A percentile compares a stretch with the other conserved stretches of the same genome.
Evolutionary conservation across 2,329 filamentous ascomycete genomes (phyloP).

Genomic region (Paraphaeosphaeria sporulosa): DNA sequence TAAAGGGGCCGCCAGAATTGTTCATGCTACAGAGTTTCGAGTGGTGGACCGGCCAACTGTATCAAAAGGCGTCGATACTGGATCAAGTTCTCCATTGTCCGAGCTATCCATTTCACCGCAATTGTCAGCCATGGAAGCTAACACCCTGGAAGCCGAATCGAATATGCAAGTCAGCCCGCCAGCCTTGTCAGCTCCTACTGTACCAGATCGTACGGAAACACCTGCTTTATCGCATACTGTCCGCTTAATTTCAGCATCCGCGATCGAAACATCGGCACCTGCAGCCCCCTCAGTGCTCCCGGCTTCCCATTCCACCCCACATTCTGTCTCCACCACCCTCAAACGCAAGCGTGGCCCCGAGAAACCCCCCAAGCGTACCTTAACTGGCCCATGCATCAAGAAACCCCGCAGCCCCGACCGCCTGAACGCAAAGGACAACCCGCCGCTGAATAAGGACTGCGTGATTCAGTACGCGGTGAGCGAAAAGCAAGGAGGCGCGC

Average conservation of each 20-base stretch:
- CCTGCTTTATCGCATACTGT: neutral
- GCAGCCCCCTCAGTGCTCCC: neutral
- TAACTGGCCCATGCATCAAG: neutral
- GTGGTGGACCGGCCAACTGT: neutral
- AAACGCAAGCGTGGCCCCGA: slow-evolving; percentile 20
- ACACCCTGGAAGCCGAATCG: neutral
- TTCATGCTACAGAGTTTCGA: neutral
- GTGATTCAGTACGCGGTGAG: slow-evolving; percentile 45
- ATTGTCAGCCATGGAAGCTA: neutral
- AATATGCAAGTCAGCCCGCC: neutral
- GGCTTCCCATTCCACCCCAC: neutral
- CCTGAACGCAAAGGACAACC: slow-evolving; percentile 37
- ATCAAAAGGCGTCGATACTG: neutral
- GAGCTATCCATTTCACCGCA: slow-evolving; percentile 13
- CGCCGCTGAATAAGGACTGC: slow-evolving; percentile 42
- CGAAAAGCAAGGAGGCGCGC: slow-evolving; percentile 26
- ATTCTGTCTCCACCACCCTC: neutral
- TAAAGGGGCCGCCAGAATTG: neutral
- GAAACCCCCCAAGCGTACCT: slow-evolving; percentile 7
- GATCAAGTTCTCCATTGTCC: slow-evolving; percentile 15
- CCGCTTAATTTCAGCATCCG: neutral
- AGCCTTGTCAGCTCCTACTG: neutral
- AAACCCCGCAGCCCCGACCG: slow-evolving; percentile 19
- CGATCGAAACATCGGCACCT: neutral
- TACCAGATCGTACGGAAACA: neutral